Percentiles rank a stretch among this genome's conserved stretches.
phyloP scores from a whole-genome alignment of 768 basidiomycete species.

The Leccinum subgranulosum region DNA sequence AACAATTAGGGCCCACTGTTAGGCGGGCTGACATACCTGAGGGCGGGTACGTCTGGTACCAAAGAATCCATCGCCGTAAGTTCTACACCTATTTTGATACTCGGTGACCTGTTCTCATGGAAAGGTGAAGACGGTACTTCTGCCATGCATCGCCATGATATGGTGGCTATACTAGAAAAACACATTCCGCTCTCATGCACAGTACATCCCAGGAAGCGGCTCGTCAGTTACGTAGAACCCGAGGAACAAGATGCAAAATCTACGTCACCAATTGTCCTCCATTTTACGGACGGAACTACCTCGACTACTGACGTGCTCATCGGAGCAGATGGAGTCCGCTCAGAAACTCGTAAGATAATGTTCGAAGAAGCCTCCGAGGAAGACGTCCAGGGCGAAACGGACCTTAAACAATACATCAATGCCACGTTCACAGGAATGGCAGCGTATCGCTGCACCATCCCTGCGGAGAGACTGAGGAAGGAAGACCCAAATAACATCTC shows the following conservation, averaged over 20 bases:
- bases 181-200: conserved; percentile 18
- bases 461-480: conserved; percentile 29
- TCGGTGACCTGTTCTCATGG: not conserved
- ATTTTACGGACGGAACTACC: conserved; percentile 13
- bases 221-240: conserved; percentile 11
- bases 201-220: conserved; percentile 18
- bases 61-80: conserved; percentile 23
- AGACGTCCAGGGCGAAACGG: not conserved
- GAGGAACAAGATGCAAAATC: conserved; percentile 25
- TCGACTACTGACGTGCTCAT: conserved; percentile 40
- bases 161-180: conserved; percentile 18
- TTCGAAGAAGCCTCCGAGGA: conserved; percentile 16
- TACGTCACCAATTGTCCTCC: conserved; percentile 9
- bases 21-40: conserved; percentile 30
- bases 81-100: not conserved
- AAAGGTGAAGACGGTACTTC: conserved; percentile 5
- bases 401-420: conserved; percentile 14
- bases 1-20: conserved; percentile 7
- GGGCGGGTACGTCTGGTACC: conserved; percentile 30
- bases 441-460: conserved; percentile 38
- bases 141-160: conserved; percentile 21
- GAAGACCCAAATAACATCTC: conserved; percentile 22
- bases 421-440: conserved; percentile 42
- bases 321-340: conserved; percentile 45
- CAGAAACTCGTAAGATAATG: conserved; percentile 23